These are phyloP conservation scores for Bretschneidera sinensis DNA, from an alignment of 345 rosid genomes.

Conservation along the genomic window DNA sequence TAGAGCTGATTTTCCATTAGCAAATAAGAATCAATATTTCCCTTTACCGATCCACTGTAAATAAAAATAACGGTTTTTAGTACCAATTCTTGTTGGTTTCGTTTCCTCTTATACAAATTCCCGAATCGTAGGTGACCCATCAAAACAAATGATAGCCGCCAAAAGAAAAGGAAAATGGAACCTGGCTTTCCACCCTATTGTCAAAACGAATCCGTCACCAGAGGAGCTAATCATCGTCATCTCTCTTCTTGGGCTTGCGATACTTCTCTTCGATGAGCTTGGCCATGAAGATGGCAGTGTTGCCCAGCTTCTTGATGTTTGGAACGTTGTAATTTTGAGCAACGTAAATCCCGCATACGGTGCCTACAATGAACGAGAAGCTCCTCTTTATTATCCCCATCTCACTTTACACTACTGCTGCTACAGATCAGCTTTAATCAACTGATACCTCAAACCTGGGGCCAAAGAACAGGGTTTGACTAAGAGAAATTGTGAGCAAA, in stretches of 20 bases:
- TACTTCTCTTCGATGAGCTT: slow-evolving; percentile 55
- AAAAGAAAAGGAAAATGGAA: no score
- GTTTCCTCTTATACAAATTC: not conserved
- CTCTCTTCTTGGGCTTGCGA: slow-evolving; percentile 57
- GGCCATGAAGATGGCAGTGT: slow-evolving; percentile 45
- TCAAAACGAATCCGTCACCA: not conserved
- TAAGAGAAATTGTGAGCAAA: no score
- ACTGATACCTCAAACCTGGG: not conserved
- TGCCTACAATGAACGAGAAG: slow-evolving; percentile 59
- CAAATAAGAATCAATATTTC: not conserved
- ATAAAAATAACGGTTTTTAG: no score
- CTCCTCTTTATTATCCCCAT: slow-evolving; percentile 74
- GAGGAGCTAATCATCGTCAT: slow-evolving; percentile 25
- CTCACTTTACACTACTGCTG: slow-evolving; percentile 1
- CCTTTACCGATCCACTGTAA: no score
- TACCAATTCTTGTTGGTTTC: not conserved
- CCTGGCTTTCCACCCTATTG: not conserved
- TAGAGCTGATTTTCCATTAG: not conserved
- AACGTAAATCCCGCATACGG: slow-evolving; percentile 62
- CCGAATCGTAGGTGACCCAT: not conserved
- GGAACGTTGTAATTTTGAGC: slow-evolving; percentile 91
- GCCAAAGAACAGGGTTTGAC: no score
- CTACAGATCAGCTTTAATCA: not conserved
- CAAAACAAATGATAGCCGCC: not conserved
- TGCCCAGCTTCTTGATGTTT: slow-evolving; percentile 55